phyloP scores from a whole-genome alignment of 2,329 filamentous ascomycete species.

The Lasiodiplodia hormozganensis region DNA sequence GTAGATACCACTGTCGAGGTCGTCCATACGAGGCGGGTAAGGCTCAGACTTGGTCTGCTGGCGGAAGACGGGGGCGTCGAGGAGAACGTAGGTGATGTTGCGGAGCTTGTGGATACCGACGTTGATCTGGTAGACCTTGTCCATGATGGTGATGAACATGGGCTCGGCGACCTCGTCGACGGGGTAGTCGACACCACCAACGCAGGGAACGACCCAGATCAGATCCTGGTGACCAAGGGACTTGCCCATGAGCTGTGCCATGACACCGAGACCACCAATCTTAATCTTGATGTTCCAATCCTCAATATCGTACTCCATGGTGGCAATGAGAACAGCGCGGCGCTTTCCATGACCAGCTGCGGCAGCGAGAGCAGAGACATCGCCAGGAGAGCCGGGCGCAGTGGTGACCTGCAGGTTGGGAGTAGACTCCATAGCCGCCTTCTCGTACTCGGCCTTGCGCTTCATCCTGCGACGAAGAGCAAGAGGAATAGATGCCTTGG shows the following conservation, averaged over 20 bases:
- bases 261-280: conserved; percentile 73
- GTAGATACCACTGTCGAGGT: conserved; percentile 71
- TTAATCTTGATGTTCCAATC: conserved; percentile 76
- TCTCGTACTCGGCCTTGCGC: conserved; percentile 40
- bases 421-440: conserved; percentile 28
- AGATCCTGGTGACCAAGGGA: conserved; percentile 69
- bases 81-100: conserved; percentile 72
- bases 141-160: conserved; percentile 68
- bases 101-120: conserved; percentile 69
- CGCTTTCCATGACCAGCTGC: conserved; percentile 12
- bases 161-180: conserved; percentile 64
- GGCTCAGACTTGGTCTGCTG: conserved; percentile 68
- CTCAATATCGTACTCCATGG: conserved; percentile 75
- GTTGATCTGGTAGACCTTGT: conserved; percentile 65
- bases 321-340: conserved; percentile 57
- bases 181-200: conserved; percentile 69
- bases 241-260: conserved; percentile 74
- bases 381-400: neutral
- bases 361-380: conserved; percentile 1
- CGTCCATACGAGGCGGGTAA: conserved; percentile 73
- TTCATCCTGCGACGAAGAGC: conserved; percentile 43
- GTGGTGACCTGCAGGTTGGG: conserved; percentile 22
- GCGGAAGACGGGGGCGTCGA: conserved; percentile 72
- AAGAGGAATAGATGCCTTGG: conserved; percentile 34
- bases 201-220: conserved; percentile 62